phyloP scores from a whole-genome alignment of 257 asterid species.

The Leptodermis oblonga region DNA sequence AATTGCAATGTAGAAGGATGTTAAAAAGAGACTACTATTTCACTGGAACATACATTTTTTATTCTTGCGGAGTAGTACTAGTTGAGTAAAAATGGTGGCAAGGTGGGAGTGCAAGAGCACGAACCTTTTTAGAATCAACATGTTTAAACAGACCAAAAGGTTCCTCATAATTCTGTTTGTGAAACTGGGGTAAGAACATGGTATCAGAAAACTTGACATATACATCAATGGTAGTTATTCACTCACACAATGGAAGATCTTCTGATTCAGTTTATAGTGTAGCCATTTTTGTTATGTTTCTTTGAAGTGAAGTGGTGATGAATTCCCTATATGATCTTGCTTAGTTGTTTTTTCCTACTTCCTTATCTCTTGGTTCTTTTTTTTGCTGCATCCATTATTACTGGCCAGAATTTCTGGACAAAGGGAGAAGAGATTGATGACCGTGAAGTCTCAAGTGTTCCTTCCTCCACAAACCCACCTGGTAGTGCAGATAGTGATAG shows the following conservation, averaged over 20 bases:
- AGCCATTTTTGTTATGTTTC: neutral
- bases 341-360: constrained; percentile 19
- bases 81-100: neutral
- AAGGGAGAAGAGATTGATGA: constrained; percentile 54
- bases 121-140: neutral
- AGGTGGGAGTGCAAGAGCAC: neutral
- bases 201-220: neutral
- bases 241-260: neutral
- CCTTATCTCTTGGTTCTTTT: constrained; percentile 13
- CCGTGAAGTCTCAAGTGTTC: constrained; percentile 42
- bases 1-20: neutral
- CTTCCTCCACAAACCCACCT: constrained; percentile 25
- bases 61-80: neutral
- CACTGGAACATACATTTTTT: neutral
- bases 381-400: constrained; percentile 1
- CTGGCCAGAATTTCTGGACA: constrained; percentile 48
- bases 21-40: neutral
- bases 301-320: neutral
- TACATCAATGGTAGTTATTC: neutral
- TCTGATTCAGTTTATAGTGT: neutral
- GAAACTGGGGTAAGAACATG: neutral
- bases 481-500: constrained; percentile 30
- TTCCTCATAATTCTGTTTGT: neutral
- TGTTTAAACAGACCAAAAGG: neutral
- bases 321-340: neutral